Base-by-base conservation (phyloP, 768 basidiomycete species). In the Kwoniella dejecticola region DNA sequence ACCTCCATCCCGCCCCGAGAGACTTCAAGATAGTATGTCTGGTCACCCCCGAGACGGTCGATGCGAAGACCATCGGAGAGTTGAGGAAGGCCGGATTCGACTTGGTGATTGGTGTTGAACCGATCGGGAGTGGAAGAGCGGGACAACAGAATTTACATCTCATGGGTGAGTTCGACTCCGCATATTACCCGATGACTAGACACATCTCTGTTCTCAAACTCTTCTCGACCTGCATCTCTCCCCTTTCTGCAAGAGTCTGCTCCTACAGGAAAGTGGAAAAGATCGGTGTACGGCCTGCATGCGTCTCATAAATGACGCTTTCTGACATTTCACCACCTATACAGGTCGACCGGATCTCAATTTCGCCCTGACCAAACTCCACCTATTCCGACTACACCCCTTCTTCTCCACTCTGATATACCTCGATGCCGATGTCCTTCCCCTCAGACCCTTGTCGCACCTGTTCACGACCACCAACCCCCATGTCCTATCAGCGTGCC, bases 311-410 rank as follows among this genome's bases (percentile, higher is more conserved):
- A n/a, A n/a, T n/a, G n/a, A n/a, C n/a, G n/a, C n/a, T n/a, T n/a
- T n/a, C n/a, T n/a, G n/a, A n/a, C n/a, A n/a, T n/a, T n/a, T n/a
- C n/a, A n/a, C n/a, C n/a, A n/a, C n/a, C n/a, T n/a, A n/a, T n/a
- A n/a, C 78, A 98, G 95, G 96, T 73, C 93, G 96, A 61, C 90
- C 87, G 26, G 95, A 99, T 82, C 87, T 99, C 61, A 85, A 87
- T 75, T 87, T 89, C 63, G 91, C 94, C 80, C 86, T 98, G 80
- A 97, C 96, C 61, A 99, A 99, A 80, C 82, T 99, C 58, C 96
- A 99, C 80, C 84, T 90, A 67, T 97, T 98, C 77, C 91, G 96
- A 63, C 86, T 99, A 64, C 42, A 56, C 38, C 44, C 71, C 29
- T 69, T 76, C 53, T 79, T 74, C 67, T 67, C 65, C 31, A 76